These are phyloP conservation scores for Tetrahymena elliotti DNA, from an alignment of 73 alveolate species.

Conservation along the genomic window DNA sequence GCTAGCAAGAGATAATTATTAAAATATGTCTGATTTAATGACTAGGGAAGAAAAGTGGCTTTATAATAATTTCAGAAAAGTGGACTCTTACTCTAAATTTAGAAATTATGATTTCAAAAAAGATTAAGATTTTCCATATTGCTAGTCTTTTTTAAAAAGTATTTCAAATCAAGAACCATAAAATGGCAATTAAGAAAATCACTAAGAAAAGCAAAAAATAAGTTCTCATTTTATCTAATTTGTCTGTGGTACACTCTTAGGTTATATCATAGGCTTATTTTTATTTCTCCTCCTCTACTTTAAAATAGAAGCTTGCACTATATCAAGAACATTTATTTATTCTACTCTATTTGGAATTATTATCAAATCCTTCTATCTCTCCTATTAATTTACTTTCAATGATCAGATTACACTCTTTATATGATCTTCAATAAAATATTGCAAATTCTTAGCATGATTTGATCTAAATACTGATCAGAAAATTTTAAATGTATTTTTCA, in stretches of 20 bases:
- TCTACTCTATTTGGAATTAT: background rate
- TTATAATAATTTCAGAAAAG: background rate
- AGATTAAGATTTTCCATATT: background rate
- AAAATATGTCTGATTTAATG: background rate
- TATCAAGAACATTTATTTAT: background rate
- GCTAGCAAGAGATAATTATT: background rate
- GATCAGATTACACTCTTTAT: background rate
- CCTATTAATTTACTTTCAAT: background rate
- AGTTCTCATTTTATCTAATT: background rate
- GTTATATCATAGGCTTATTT: background rate
- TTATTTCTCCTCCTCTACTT: background rate
- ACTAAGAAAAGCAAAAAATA: background rate
- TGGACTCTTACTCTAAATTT: background rate
- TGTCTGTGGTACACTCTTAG: background rate
- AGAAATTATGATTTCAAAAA: background rate
- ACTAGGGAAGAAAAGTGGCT: background rate
- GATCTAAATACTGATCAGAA: no score
- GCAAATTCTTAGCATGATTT: no score
- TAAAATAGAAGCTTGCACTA: background rate
- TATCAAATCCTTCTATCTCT: background rate
- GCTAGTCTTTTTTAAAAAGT: background rate
- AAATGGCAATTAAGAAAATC: background rate
- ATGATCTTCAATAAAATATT: no score
- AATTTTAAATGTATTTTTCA: no score
- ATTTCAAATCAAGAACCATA: background rate